Evolutionary conservation across 2,329 filamentous ascomycete species (phyloP), one percentile per base, ranked within the genome.

Genomic region (Aureobasidium sp.): DNA sequence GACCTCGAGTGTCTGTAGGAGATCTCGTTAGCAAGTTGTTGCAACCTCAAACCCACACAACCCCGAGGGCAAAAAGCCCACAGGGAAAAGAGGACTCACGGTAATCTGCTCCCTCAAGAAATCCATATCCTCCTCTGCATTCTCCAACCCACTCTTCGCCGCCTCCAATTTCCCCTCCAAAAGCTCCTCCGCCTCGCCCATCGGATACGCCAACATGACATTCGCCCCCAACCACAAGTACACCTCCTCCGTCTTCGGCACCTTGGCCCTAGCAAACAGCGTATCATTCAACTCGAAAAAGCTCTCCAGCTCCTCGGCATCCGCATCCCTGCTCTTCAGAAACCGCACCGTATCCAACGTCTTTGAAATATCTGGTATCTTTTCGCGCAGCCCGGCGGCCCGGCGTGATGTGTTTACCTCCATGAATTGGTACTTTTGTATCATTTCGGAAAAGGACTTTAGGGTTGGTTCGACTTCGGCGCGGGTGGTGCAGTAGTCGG

Each of bases 381-480:
- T 99, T 70, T 96, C 92, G 70, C 87, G 89, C 60, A 99, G 78
- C 2, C 92, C 91, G 4, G 82, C 80, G 57, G 89, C 87, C 50
- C 94, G 84, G 64, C 90, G 83, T 74, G 95, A 88, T 62, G 94
- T 89, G 74, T 96, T 97, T 72, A 88, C 80, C 77, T 97, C 91
- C 94, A 99, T 99, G 77, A 97, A 99, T 74, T 97, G 94, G 78
- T 99, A 99, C 81, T 99, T 99, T 68, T 89, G 90, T 66, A 95
- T 95, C 89, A 95, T 94, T 78, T 95, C 90, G 72, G 93, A 89
- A 73, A 95, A 95, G 73, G 82, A 90, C 70, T 88, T 86, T 69
- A 95, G 79, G 17, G 89, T 92, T 47, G 81, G 79, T 71, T 95
- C 90, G 67, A 94, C 90, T 69, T 95, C 88, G 38, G 84, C 84